These are phyloP conservation scores for Aphanoascus verrucosus DNA, from an alignment of 2,329 filamentous ascomycete genomes.

Conservation along the genomic window DNA sequence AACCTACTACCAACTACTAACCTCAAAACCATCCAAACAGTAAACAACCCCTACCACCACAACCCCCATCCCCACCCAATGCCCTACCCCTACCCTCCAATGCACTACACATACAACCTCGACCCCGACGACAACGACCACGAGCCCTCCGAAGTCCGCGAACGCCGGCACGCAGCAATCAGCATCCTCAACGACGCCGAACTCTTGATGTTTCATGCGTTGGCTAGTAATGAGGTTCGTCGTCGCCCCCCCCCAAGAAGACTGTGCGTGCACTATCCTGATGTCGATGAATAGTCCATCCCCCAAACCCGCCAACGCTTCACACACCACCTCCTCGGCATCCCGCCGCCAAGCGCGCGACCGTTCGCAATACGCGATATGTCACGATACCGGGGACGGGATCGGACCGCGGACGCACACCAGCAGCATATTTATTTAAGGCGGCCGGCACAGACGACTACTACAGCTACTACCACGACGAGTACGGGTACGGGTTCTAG, in stretches of 20 bases:
- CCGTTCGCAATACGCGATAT: slow-evolving; percentile 11
- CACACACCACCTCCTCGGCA: slow-evolving; percentile 25
- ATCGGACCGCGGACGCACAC: background rate
- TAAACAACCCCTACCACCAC: background rate
- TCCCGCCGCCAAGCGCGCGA: slow-evolving; percentile 1
- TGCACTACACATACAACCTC: too few species aligned
- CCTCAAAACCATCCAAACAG: too few species aligned
- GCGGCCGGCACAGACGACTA: background rate
- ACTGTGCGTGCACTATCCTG: too few species aligned
- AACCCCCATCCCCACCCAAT: background rate
- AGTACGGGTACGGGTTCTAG: background rate
- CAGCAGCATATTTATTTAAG: too few species aligned
- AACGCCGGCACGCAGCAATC: slow-evolving; percentile 30
- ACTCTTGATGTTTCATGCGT: slow-evolving; percentile 31
- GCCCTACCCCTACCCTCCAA: background rate
- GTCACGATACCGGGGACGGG: background rate
- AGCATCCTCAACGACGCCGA: slow-evolving; percentile 32
- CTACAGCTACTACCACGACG: background rate
- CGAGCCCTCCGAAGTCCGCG: slow-evolving; percentile 22
- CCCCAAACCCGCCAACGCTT: slow-evolving; percentile 32
- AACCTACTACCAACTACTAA: too few species aligned
- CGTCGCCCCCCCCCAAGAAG: background rate
- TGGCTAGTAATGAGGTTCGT: slow-evolving; percentile 30
- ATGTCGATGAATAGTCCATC: too few species aligned
- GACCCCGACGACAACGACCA: slow-evolving; percentile 7